A percentile compares a stretch with the other conserved stretches of the same genome.
These are phyloP conservation scores for Nemania sp. DNA, from an alignment of 2,329 filamentous ascomycete genomes.

Conservation along the genomic window DNA sequence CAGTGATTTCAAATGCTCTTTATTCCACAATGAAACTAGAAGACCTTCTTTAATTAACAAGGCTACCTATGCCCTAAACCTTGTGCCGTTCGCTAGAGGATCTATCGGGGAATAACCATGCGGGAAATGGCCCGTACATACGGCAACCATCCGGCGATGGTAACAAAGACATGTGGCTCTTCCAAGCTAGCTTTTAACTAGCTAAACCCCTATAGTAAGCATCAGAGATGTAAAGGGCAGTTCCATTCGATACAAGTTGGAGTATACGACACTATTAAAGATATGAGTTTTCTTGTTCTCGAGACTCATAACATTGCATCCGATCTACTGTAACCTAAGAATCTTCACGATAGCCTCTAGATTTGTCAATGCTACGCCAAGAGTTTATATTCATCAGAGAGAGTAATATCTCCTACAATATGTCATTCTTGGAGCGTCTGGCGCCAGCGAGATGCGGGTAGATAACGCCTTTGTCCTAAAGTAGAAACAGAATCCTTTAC, in stretches of 20 bases:
- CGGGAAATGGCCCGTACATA: neutral
- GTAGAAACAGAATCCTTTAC: neutral
- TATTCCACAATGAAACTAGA: neutral
- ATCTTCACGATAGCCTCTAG: neutral
- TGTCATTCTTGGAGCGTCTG: neutral
- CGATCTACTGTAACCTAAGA: neutral
- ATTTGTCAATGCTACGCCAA: slow-evolving; percentile 10
- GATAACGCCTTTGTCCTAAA: neutral
- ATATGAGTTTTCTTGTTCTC: neutral
- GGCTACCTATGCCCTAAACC: neutral
- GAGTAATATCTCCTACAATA: neutral
- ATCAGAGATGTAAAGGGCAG: neutral
- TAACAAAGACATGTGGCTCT: slow-evolving; percentile 2
- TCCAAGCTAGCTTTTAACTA: slow-evolving; percentile 4
- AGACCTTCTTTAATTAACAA: neutral
- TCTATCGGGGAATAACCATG: neutral
- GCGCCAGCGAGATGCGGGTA: neutral
- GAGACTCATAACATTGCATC: neutral
- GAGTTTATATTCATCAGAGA: neutral
- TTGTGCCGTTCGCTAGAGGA: slow-evolving; percentile 10
- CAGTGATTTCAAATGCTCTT: slow-evolving; percentile 19
- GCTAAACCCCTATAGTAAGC: slow-evolving; percentile 22
- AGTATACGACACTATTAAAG: neutral
- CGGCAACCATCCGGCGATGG: neutral
- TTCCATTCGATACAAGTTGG: neutral